phyloP scores from a whole-genome alignment of 192 early-diverging fungal genomes.

The Coemansia sp. region DNA sequence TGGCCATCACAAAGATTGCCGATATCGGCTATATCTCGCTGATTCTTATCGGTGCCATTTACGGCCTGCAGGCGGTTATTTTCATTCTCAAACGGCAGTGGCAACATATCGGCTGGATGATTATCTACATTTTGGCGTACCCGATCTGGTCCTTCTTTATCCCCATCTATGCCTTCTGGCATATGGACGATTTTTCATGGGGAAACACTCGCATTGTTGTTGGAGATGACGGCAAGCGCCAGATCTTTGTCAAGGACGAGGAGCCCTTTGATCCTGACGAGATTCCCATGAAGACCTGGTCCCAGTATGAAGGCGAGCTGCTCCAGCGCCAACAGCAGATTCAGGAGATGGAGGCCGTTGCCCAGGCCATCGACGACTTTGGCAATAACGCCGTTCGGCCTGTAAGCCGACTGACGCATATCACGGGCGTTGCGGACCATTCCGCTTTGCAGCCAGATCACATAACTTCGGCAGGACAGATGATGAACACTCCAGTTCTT shows the following conservation, averaged over 20 bases:
- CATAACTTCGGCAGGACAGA: neutral
- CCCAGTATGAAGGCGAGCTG: slow-evolving; percentile 70
- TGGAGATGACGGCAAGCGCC: slow-evolving; percentile 65
- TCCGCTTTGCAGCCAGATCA: neutral
- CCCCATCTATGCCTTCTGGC: slow-evolving; percentile 96
- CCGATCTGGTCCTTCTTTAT: slow-evolving; percentile 92
- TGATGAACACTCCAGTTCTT: neutral
- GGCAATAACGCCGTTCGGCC: slow-evolving; percentile 22
- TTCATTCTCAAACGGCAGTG: slow-evolving; percentile 76
- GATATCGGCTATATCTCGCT: slow-evolving; percentile 79
- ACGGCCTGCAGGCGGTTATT: slow-evolving; percentile 85
- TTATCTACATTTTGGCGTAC: slow-evolving; percentile 84
- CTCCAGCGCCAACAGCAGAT: slow-evolving; percentile 18
- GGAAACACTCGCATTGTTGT: slow-evolving; percentile 89
- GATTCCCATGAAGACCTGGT: slow-evolving; percentile 86
- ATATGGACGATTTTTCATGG: slow-evolving; percentile 99
- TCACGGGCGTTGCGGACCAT: slow-evolving; percentile 2
- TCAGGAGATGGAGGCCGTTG: slow-evolving; percentile 26
- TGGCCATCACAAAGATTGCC: slow-evolving; percentile 59
- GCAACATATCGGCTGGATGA: slow-evolving; percentile 81
- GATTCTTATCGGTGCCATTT: slow-evolving; percentile 75
- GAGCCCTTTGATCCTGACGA: slow-evolving; percentile 82
- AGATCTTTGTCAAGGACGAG: slow-evolving; percentile 66
- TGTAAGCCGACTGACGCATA: slow-evolving; percentile 32
- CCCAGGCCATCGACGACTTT: slow-evolving; percentile 43